Base-by-base conservation (phyloP, 768 basidiomycete genomes). In the Rhodocollybia butyracea region DNA sequence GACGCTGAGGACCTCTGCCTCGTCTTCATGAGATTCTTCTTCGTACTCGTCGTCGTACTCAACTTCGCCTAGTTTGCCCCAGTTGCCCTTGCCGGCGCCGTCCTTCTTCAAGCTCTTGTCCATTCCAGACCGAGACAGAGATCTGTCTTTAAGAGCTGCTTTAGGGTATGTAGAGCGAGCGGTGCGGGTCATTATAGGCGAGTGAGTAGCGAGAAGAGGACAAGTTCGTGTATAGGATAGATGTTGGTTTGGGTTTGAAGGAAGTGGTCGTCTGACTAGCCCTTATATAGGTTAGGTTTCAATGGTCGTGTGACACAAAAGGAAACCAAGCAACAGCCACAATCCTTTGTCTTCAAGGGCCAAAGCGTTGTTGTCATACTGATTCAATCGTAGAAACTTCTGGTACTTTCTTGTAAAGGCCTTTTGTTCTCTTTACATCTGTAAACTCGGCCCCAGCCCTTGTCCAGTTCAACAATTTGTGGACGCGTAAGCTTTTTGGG, bases 61-160 rank as follows among this genome's bases (percentile, higher is more conserved):
- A 24, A 41, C 88, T 62, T 89, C 76, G 2, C 70, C 71, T 59
- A 89, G 68, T 54, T 78, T 80, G 57, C 93, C 93, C 93, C 93
- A 96, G 74, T 91, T 93, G 73, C 94, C 84, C 7, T 79, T 76
- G 31, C 93, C 93, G 26, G 82, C 85, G 54, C 93, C 93, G 58
- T 82, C 77, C 74, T 94, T 94, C 72, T 84, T 86, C 56, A 87
- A 61, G 62, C 79, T 80, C 64, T 79, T 80, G 77, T 86, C 83
- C 56, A 86, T 77, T 51, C 91, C 92, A 38, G 85, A 81, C 73
- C 85, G 88, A 65, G 85, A 83, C 74, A 86, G 82, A 15, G 88
- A 89, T 64, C 89, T 87, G 73, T 93, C 90, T 73, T 82, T 86
- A 59, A 79, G 58, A 63, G 90, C 71, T 43, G 90, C 91, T 57